Conservation (phyloP, 2,329 filamentous ascomycete species). For the Diaporthe vexans region DNA sequence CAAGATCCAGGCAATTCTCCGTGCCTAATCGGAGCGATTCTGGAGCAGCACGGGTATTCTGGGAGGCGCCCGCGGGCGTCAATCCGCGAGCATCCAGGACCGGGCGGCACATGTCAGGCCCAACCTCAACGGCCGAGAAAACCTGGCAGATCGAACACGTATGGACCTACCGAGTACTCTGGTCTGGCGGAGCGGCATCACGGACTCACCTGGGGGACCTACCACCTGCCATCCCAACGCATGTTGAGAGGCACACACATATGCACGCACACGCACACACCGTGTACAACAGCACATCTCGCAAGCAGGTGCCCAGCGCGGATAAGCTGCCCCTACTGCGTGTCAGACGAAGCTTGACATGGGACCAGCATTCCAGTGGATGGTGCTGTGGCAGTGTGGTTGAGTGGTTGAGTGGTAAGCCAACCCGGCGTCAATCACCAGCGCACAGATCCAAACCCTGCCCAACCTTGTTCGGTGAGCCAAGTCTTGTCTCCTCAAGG, state of each 20-base stretch:
- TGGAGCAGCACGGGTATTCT: conserved; percentile 26
- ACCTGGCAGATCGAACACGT: too few relatives aligned
- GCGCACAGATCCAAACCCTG: conserved; percentile 24
- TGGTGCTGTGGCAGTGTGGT: too few relatives aligned
- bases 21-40: conserved; percentile 18
- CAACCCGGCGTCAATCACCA: neutral
- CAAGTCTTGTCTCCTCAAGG: neutral
- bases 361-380: neutral
- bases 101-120: conserved; percentile 11
- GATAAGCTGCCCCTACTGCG: conserved; percentile 18
- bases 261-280: conserved; percentile 5
- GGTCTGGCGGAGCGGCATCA: neutral
- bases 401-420: neutral
- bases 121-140: neutral
- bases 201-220: neutral
- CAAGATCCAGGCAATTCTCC: conserved; percentile 20
- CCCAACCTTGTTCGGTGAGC: conserved; percentile 28
- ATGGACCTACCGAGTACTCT: neutral
- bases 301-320: conserved; percentile 27
- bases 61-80: conserved; percentile 9
- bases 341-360: conserved; percentile 28
- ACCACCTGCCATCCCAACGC: conserved; percentile 22
- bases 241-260: neutral
- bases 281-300: neutral
- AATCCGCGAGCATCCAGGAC: conserved; percentile 16